phyloP scores from a whole-genome alignment of 2,329 filamentous ascomycete species.

The Geosmithia morbida region DNA sequence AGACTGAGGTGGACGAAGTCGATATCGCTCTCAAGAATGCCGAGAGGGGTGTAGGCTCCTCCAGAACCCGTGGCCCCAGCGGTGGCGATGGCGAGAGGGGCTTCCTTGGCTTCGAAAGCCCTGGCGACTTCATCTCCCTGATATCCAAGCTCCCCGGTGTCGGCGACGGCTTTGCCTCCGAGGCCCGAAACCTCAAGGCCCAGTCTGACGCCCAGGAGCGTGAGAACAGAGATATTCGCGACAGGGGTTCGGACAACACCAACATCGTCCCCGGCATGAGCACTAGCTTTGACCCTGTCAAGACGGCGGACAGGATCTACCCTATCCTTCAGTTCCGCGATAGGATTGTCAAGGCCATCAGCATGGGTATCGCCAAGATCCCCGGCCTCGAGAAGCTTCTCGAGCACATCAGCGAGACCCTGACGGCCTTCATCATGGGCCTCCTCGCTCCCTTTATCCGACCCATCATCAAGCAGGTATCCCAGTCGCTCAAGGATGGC shows the following conservation, averaged over 20 bases:
- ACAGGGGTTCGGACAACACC: constrained; percentile 24
- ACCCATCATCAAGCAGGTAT: constrained; percentile 79
- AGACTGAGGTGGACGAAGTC: constrained; percentile 72
- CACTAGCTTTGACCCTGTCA: constrained; percentile 61
- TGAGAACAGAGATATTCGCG: constrained; percentile 26
- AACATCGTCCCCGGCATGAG: constrained; percentile 63
- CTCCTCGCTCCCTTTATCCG: constrained; percentile 83
- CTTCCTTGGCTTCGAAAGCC: constrained; percentile 14
- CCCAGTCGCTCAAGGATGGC: constrained; percentile 71
- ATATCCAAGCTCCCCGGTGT: constrained; percentile 61
- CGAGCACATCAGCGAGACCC: constrained; percentile 83
- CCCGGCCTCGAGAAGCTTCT: constrained; percentile 82
- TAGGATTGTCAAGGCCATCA: constrained; percentile 80
- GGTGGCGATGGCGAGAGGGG: constrained; percentile 22
- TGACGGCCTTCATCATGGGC: constrained; percentile 84
- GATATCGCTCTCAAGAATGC: constrained; percentile 61
- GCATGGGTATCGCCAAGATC: constrained; percentile 75
- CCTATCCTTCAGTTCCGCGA: constrained; percentile 90
- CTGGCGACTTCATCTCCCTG: constrained; percentile 51
- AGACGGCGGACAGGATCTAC: constrained; percentile 72
- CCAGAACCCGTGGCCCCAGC: constrained; percentile 14
- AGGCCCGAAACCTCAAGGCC: constrained; percentile 49
- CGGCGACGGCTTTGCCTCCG: constrained; percentile 49
- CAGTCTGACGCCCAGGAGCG: constrained; percentile 49
- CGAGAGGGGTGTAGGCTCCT: constrained; percentile 26